Base-by-base conservation (phyloP, 345 rosid species). In the Rhodamnia argentea region DNA sequence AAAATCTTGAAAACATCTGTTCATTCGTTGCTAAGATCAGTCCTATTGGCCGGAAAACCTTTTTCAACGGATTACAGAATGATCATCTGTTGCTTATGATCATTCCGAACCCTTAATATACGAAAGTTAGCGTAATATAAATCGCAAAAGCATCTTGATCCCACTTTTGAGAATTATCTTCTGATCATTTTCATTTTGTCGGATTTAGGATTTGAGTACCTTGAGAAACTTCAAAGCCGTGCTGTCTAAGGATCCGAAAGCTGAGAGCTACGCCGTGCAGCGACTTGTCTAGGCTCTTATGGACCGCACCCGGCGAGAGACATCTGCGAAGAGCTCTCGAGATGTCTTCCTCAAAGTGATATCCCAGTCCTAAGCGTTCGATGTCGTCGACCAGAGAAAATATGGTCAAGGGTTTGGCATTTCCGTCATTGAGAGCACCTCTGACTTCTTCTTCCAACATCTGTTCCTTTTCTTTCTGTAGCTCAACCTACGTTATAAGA, bases 161-260 rank as follows among this genome's bases (percentile, higher is more conserved):
- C 78, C 47, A 70, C 26, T 10, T 70, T 37, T 37, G 47, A 70
- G 78, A 37, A 32, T 32, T 37, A 70, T 18, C 47, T 70, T 70
- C 78, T 70, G 40, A 70, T 18, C 8, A 44, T 37, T 70, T 18
- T 40, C 16, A n/a, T 84, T 20, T 51, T 27, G 5, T 29, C 8
- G 52, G 59, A 32, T 52, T 7, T 23, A 29, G 10, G 5, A 55
- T 13, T 13, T 7, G 13, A n/a, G 44, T 87, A 91, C 95, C 95
- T 90, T 88, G 90, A 51, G 92, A 90, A 83, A 89, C 76, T 5
- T 52, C 40, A 70, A 76, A 89, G 5, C 93, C 94, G 52, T 89
- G 92, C 84, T 87, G 93, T 85, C 94, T 87, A 10, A 90, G 89
- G 32, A 91, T 90, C 90, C 92, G 85, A 86, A 91, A 93, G 86